Conservation (phyloP, 2,329 filamentous ascomycete species). For the Xylaria sp. region DNA sequence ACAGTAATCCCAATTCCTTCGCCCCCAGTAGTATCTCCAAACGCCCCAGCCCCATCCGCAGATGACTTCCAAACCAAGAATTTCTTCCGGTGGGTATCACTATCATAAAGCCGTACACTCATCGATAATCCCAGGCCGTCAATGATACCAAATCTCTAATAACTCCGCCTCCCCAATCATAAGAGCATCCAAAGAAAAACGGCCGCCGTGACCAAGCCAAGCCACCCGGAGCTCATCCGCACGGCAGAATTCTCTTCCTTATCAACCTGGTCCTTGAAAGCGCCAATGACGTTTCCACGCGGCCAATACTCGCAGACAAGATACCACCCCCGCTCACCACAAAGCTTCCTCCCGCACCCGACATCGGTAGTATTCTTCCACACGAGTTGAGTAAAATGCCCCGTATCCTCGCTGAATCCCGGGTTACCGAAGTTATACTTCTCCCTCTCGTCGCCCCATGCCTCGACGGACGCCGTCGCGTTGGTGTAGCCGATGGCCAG, state of each 20-base stretch:
- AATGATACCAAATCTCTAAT: neutral
- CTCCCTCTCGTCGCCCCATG: conserved; percentile 71
- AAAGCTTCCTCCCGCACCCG: conserved; percentile 62
- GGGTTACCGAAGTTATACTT: conserved; percentile 68
- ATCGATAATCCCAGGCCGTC: neutral
- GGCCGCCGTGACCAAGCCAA: conserved; percentile 1
- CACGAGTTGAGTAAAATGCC: conserved; percentile 78
- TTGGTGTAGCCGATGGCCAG: conserved; percentile 74
- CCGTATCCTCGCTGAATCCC: conserved; percentile 68
- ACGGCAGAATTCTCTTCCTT: conserved; percentile 25
- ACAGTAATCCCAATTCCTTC: neutral
- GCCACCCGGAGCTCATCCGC: conserved; percentile 7
- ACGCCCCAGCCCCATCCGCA: neutral
- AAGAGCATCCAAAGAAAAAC: conserved; percentile 14
- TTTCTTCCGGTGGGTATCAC: neutral
- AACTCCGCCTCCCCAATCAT: neutral
- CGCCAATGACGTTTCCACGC: conserved; percentile 68
- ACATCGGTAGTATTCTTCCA: conserved; percentile 72
- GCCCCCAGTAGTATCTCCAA: neutral
- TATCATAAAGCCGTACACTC: conserved; percentile 17
- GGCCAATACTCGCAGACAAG: conserved; percentile 78
- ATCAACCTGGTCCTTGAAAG: conserved; percentile 59
- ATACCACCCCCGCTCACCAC: conserved; percentile 61
- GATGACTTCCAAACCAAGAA: neutral
- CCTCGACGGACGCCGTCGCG: conserved; percentile 66